phyloP scores from a whole-genome alignment of 2,329 filamentous ascomycete genomes.

The Rhexocercosporidium sp. region DNA sequence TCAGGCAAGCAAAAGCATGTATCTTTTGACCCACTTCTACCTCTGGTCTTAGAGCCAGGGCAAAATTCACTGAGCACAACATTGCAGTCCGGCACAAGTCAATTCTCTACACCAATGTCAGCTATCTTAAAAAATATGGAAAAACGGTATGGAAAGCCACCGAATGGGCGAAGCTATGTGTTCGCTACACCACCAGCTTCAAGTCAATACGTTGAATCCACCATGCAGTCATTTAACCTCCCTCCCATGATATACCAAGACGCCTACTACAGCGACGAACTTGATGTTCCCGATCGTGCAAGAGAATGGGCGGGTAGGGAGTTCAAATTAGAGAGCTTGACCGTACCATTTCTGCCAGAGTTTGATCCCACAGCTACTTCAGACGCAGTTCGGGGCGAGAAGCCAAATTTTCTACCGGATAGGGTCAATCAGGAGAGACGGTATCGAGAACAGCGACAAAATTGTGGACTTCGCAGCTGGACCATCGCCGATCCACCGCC shows the following conservation, averaged over 20 bases:
- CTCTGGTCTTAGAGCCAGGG: not conserved
- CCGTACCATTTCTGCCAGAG: constrained; percentile 77
- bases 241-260: constrained; percentile 81
- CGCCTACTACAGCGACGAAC: constrained; percentile 83
- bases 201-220: constrained; percentile 55
- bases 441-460: constrained; percentile 57
- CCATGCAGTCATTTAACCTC: constrained; percentile 60
- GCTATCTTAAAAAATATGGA: constrained; percentile 26
- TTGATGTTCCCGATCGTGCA: constrained; percentile 76
- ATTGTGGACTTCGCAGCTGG: constrained; percentile 74
- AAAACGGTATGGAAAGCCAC: constrained; percentile 14
- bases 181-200: constrained; percentile 47
- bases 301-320: constrained; percentile 89
- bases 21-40: constrained; percentile 41
- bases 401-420: constrained; percentile 53
- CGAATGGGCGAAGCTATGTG: constrained; percentile 42
- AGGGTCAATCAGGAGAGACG: constrained; percentile 54
- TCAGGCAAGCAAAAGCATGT: constrained; percentile 47
- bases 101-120: constrained; percentile 14
- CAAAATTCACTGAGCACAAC: not conserved
- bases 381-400: constrained; percentile 59
- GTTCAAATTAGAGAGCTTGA: constrained; percentile 77
- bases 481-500: constrained; percentile 77
- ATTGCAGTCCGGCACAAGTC: not conserved
- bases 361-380: constrained; percentile 72